These are phyloP conservation scores for Fusarium agapanthi DNA, from an alignment of 2,329 filamentous ascomycete species.

Conservation along the genomic window DNA sequence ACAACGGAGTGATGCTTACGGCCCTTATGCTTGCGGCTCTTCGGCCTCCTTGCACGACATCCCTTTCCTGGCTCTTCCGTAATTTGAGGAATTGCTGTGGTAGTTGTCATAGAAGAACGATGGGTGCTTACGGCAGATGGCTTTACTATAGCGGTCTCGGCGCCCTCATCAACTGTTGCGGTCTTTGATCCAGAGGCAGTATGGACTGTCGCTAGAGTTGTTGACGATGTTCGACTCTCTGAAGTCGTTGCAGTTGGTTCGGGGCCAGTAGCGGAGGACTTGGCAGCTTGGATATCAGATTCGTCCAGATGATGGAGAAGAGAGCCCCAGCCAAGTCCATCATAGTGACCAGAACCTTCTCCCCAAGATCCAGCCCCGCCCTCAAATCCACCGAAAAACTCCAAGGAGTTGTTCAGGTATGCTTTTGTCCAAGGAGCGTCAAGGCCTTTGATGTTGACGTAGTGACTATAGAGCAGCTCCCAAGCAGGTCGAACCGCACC, in stretches of 20 bases:
- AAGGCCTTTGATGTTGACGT: constrained; percentile 18
- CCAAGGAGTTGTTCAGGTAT: constrained; percentile 5
- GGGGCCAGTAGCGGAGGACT: not conserved
- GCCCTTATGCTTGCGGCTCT: not conserved
- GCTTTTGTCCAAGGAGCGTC: constrained; percentile 25
- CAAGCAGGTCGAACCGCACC: not conserved
- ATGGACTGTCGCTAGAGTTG: not conserved
- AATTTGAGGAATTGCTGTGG: not conserved
- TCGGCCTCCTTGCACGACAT: not conserved
- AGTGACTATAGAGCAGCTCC: constrained; percentile 25
- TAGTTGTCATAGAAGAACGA: not conserved
- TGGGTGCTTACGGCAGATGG: not conserved
- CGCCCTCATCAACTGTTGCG: not conserved
- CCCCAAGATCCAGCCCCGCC: not conserved
- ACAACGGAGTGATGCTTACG: not conserved
- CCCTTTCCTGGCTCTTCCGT: not conserved
- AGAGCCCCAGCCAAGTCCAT: constrained; percentile 1
- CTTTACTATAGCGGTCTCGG: not conserved
- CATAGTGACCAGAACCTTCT: not conserved
- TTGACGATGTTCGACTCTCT: not conserved
- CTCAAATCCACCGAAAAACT: not conserved
- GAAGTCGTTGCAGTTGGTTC: not conserved
- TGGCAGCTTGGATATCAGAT: not conserved
- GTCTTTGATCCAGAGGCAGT: not conserved
- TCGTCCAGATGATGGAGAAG: not conserved